A percentile compares a stretch with the other conserved stretches of the same genome.
Conservation (phyloP, 2,329 filamentous ascomycete species). For the Colletotrichum endophyticum region DNA sequence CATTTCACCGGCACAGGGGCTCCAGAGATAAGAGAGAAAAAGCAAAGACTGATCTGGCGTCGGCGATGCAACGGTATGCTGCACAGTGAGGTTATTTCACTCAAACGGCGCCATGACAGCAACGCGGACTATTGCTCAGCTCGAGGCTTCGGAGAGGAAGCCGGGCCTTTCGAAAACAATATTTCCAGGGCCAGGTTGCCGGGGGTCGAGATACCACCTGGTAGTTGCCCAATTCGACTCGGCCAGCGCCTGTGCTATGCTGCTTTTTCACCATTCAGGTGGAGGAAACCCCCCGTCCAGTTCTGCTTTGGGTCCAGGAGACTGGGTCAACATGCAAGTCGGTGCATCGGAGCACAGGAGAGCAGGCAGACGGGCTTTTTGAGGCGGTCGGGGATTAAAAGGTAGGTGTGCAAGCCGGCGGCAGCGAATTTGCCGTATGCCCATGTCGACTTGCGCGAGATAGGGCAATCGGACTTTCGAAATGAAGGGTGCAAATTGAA, state of each 20-base stretch:
- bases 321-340: not conserved
- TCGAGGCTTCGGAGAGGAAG: not conserved
- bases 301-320: not conserved
- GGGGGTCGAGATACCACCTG: conserved; percentile 2
- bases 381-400: not conserved
- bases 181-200: not conserved
- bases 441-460: not conserved
- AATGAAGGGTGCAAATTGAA: not conserved
- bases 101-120: not conserved
- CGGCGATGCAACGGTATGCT: conserved; percentile 2
- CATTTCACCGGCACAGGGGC: not conserved
- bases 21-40: conserved; percentile 7
- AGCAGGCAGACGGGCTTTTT: not conserved
- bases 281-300: not conserved
- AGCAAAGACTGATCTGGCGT: not conserved
- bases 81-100: not conserved
- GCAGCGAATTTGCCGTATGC: not conserved
- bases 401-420: not conserved
- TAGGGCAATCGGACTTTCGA: not conserved
- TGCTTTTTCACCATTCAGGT: not conserved
- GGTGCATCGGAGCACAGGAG: not conserved
- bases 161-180: not conserved
- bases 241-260: not conserved
- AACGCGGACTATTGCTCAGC: not conserved
- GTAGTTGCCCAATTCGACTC: not conserved